phyloP scores from a whole-genome alignment of 2,329 filamentous ascomycete species.

The Intubia oerlemansii region DNA sequence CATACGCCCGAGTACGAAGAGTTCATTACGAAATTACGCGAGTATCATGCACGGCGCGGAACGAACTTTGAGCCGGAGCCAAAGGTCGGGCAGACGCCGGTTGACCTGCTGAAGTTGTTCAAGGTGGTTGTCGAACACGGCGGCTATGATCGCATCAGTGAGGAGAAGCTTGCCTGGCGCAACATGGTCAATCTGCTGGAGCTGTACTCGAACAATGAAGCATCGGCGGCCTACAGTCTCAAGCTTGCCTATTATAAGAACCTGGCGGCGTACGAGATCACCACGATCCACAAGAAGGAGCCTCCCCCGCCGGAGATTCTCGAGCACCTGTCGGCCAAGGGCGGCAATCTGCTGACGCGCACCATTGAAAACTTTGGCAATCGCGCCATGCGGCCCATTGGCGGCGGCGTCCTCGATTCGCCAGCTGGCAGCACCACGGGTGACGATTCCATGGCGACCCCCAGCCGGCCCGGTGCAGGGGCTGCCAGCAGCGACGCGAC shows the following conservation, averaged over 20 bases:
- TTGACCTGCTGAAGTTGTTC: conserved; percentile 63
- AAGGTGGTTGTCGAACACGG: conserved; percentile 55
- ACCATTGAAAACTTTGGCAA: conserved; percentile 51
- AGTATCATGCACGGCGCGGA: conserved; percentile 60
- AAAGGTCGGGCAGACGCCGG: conserved; percentile 53
- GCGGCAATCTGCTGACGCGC: conserved; percentile 55
- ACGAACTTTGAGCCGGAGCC: conserved; percentile 63
- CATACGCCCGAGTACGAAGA: conserved; percentile 51
- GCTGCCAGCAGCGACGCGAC: conserved; percentile 9
- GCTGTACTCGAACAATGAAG: conserved; percentile 50
- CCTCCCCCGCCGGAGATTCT: conserved; percentile 77
- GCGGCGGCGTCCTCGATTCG: conserved; percentile 13
- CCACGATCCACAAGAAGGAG: conserved; percentile 52
- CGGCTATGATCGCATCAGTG: conserved; percentile 69
- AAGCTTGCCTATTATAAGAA: conserved; percentile 86
- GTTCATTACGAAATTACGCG: conserved; percentile 52
- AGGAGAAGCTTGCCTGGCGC: conserved; percentile 72
- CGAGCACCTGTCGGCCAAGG: conserved; percentile 71
- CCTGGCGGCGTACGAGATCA: conserved; percentile 71
- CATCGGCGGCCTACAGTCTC: conserved; percentile 67
- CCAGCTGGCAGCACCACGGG: conserved; percentile 16
- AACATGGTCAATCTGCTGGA: conserved; percentile 58
- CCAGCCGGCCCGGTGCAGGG: conserved; percentile 12
- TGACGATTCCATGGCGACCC: conserved; percentile 29
- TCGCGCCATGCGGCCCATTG: conserved; percentile 16